Conservation (phyloP, 1,284 basidiomycete genomes). For the Sporisorium reilianum region DNA sequence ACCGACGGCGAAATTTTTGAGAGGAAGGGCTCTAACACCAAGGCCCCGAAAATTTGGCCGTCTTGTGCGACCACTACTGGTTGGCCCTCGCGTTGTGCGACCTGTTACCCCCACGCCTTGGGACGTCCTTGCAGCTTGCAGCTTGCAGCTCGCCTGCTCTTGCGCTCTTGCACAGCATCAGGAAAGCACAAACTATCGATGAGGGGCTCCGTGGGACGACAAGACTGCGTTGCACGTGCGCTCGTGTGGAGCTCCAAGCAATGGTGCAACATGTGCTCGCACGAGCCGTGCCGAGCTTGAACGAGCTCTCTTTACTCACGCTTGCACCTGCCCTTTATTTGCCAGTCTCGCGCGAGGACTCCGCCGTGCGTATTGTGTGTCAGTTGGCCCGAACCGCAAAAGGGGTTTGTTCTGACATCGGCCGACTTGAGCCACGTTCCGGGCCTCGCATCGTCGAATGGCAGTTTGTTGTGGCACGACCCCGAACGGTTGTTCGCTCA, state of each 20-base stretch:
- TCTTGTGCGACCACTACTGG: neutral
- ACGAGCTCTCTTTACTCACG: neutral
- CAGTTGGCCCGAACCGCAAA: too few relatives aligned
- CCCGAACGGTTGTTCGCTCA: too few relatives aligned
- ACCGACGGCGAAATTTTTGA: slow-evolving; percentile 7
- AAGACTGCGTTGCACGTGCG: neutral
- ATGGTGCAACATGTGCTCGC: neutral
- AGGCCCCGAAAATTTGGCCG: neutral
- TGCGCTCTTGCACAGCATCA: neutral
- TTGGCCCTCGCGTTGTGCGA: neutral
- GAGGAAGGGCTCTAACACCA: neutral
- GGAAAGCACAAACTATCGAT: too few relatives aligned
- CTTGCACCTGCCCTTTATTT: neutral
- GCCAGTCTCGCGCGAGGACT: neutral
- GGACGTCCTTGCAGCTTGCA: slow-evolving; percentile 26
- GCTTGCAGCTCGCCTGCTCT: slow-evolving; percentile 2
- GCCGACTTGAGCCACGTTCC: too few relatives aligned
- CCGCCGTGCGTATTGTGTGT: too few relatives aligned
- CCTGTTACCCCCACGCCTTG: neutral
- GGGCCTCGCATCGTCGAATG: too few relatives aligned
- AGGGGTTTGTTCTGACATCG: too few relatives aligned
- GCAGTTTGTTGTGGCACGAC: too few relatives aligned
- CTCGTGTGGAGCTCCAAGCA: slow-evolving; percentile 4
- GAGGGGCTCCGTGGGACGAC: slow-evolving; percentile 45
- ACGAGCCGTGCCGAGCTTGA: neutral